phyloP scores from a whole-genome alignment of 2,329 filamentous ascomycete genomes.

The Botrytis byssoidea region DNA sequence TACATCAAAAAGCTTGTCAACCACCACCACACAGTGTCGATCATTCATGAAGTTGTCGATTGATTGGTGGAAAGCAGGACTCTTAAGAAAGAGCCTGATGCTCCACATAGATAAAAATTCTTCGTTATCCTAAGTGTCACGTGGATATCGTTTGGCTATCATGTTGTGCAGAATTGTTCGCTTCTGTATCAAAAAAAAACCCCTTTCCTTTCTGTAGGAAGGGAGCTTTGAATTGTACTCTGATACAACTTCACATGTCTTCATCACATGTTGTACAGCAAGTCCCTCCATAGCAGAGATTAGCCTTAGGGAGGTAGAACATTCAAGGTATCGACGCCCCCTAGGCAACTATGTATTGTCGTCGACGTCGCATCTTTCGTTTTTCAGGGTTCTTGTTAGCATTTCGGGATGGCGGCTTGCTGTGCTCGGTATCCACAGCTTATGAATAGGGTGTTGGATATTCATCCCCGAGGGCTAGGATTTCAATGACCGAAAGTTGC shows the following conservation, averaged over 20 bases:
- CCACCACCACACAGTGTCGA: neutral
- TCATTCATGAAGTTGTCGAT: neutral
- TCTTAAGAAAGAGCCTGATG: too few species aligned
- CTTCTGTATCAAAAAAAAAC: neutral
- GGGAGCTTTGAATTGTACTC: neutral
- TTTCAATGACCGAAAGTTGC: neutral
- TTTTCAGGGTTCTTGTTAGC: neutral
- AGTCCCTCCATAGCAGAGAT: neutral
- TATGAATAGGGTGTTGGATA: neutral
- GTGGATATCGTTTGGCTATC: neutral
- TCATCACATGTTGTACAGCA: neutral
- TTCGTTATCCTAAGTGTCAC: neutral
- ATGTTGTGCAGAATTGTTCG: neutral
- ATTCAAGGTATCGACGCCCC: neutral
- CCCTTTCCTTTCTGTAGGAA: neutral
- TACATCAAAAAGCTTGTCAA: neutral
- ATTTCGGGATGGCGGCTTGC: conserved; percentile 2
- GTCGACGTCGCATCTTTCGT: neutral
- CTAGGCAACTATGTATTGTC: neutral
- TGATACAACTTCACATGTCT: neutral
- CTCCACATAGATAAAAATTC: neutral
- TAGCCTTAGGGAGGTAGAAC: neutral
- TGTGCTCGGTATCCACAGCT: neutral
- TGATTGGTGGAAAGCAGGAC: neutral
- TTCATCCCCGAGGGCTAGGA: neutral